These are phyloP conservation scores for Xylaria sp. DNA, from an alignment of 2,329 filamentous ascomycete species.

Conservation along the genomic window DNA sequence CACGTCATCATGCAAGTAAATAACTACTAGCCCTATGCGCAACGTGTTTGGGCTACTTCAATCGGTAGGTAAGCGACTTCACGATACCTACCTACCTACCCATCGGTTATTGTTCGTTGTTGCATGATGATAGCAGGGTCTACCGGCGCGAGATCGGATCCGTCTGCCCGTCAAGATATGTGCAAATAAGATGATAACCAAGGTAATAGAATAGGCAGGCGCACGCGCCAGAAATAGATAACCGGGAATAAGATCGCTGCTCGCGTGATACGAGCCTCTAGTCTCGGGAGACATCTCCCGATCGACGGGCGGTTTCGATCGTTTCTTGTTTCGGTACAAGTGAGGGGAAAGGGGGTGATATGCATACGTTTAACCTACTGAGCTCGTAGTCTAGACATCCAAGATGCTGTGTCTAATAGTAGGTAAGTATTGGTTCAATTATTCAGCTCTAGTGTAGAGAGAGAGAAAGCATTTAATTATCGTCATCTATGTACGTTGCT, in stretches of 20 bases:
- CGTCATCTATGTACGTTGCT: too few species aligned
- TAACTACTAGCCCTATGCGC: not conserved
- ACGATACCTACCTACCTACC: not conserved
- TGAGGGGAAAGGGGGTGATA: too few species aligned
- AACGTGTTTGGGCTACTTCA: too few species aligned
- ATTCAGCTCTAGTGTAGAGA: too few species aligned
- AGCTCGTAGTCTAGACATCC: too few species aligned
- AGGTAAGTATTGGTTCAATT: too few species aligned
- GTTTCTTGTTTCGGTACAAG: too few species aligned
- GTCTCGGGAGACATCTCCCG: not conserved
- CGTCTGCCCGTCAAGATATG: not conserved
- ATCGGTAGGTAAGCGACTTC: not conserved
- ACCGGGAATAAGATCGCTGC: constrained; percentile 4
- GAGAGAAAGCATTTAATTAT: too few species aligned
- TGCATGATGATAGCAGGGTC: not conserved
- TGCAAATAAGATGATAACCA: not conserved
- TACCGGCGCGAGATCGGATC: constrained; percentile 13
- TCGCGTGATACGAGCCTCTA: constrained; percentile 13
- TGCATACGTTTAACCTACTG: too few species aligned
- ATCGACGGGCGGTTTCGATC: not conserved
- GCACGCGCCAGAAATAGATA: not conserved
- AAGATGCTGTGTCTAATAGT: too few species aligned
- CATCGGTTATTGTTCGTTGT: too few species aligned
- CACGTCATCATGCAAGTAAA: not conserved
- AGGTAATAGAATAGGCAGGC: not conserved